Conservation (phyloP, 1,284 basidiomycete genomes). For the Laetiporus sulphureus region DNA sequence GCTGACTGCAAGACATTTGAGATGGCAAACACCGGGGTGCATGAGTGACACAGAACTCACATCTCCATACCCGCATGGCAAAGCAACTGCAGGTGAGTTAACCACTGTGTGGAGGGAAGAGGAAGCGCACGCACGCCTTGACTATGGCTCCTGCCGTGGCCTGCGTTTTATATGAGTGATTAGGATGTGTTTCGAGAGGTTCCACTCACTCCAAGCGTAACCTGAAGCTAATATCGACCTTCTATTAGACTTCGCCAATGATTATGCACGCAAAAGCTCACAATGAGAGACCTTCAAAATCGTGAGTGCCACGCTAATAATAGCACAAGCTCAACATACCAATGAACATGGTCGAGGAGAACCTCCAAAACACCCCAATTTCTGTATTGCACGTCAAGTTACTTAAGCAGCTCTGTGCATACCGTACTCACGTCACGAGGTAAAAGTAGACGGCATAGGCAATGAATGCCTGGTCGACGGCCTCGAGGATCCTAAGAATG, state of each 20-base stretch:
- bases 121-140: slow-evolving; percentile 48
- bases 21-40: slow-evolving; percentile 5
- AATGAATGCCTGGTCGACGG: slow-evolving; percentile 47
- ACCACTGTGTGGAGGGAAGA: background rate
- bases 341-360: slow-evolving; percentile 38
- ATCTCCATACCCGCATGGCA: slow-evolving; percentile 62
- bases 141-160: slow-evolving; percentile 53
- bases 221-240: slow-evolving; percentile 53
- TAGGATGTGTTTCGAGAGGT: slow-evolving; percentile 2
- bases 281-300: slow-evolving; percentile 48
- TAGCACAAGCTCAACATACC: no score
- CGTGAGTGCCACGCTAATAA: no score
- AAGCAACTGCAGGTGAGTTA: slow-evolving; percentile 39
- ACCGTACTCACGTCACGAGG: slow-evolving; percentile 18
- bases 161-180: no score
- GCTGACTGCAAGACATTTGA: slow-evolving; percentile 41
- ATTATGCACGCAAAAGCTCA: slow-evolving; percentile 23
- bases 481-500: slow-evolving; percentile 40
- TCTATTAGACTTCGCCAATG: background rate
- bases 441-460: slow-evolving; percentile 55
- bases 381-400: slow-evolving; percentile 22
- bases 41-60: slow-evolving; percentile 30
- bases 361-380: slow-evolving; percentile 39
- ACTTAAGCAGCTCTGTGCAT: background rate
- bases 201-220: slow-evolving; percentile 46